Base-by-base conservation (phyloP, 148 eudicot genomes). In the Diospyros kaki region DNA sequence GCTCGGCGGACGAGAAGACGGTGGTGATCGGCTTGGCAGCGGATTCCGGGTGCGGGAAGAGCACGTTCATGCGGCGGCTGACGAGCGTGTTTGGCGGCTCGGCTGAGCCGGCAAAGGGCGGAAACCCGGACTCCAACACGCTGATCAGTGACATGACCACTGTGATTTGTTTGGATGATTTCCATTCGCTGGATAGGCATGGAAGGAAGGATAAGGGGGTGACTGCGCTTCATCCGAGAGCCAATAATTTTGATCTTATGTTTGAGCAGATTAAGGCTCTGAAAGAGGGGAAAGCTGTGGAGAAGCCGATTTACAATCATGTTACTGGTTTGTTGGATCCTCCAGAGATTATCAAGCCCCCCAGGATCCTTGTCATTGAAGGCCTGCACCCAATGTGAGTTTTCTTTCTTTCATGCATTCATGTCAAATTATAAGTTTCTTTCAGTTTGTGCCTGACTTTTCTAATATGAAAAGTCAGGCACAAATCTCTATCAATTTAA, bases 331-430 rank as follows among this genome's bases (percentile, higher is more conserved):
- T 95, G 71, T 76, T 95, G 65, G 99, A 95, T 63, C 89, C 99
- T 71, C 94, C 99, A 41, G 99, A 95, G 89, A 78, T 88, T 52
- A 95, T 91, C 72, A 86, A 91, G 77, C 96, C 99, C 14, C 99
- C 99, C 46, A 95, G 93, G 91, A 93, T 95, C 76, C 80, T 95
- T 73, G 99, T 95, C 72, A 95, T 95, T 80, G 99, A 95, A 80
- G 99, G 99, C 1, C 82, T 95, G 54, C 99, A 95, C 80, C 99
- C 99, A 79, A 92, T 95, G 99, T 95, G 75, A 93, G 99, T 88
- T 48, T 48, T 2, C 6, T 4, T 48, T 8, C 52, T 0, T 48
- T 4, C 8, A 48, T 48, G 8, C 8, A 48, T 28, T 28, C 28
- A 28, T 28, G 28, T 28, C 28, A 28, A 28, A 28, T 28, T 28